Conservation (phyloP, 352 stramenopile species). For the Thalassiosira sp. region DNA sequence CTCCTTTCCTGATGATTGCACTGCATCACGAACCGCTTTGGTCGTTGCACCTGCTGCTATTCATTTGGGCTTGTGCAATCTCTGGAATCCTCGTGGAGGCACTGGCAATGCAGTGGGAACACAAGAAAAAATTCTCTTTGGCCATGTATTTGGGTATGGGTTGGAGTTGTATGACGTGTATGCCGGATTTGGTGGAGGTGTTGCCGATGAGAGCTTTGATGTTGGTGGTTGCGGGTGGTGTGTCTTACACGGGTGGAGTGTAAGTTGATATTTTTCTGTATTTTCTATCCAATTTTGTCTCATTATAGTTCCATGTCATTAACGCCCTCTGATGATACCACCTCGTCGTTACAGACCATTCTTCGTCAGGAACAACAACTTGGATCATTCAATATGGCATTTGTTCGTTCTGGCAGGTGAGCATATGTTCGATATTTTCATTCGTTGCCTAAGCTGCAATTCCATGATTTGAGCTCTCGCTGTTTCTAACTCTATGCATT, state of each 20-base stretch:
- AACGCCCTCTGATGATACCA: too few species aligned
- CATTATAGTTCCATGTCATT: neutral
- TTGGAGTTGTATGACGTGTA: slow-evolving; percentile 64
- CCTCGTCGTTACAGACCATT: too few species aligned
- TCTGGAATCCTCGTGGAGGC: too few species aligned
- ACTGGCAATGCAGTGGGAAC: too few species aligned
- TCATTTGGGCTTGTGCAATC: too few species aligned
- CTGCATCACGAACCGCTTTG: too few species aligned
- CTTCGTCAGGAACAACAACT: slow-evolving; percentile 79
- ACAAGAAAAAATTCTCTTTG: too few species aligned
- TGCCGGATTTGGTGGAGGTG: slow-evolving; percentile 56
- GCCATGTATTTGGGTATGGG: too few species aligned
- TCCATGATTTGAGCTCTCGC: neutral
- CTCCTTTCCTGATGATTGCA: too few species aligned
- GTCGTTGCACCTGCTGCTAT: too few species aligned
- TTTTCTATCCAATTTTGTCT: neutral
- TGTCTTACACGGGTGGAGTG: slow-evolving; percentile 74
- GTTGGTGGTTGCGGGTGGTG: slow-evolving; percentile 69
- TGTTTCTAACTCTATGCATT: slow-evolving; percentile 22
- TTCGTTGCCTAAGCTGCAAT: too few species aligned
- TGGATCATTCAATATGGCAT: slow-evolving; percentile 83
- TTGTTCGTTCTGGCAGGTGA: slow-evolving; percentile 77
- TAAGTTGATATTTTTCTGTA: slow-evolving; percentile 5
- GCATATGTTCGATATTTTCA: slow-evolving; percentile 8
- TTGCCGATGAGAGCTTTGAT: slow-evolving; percentile 41